A percentile compares a stretch with the other conserved stretches of the same genome.
phyloP scores from a whole-genome alignment of 352 stramenopile genomes.

The Phytophthora cryptogea region DNA sequence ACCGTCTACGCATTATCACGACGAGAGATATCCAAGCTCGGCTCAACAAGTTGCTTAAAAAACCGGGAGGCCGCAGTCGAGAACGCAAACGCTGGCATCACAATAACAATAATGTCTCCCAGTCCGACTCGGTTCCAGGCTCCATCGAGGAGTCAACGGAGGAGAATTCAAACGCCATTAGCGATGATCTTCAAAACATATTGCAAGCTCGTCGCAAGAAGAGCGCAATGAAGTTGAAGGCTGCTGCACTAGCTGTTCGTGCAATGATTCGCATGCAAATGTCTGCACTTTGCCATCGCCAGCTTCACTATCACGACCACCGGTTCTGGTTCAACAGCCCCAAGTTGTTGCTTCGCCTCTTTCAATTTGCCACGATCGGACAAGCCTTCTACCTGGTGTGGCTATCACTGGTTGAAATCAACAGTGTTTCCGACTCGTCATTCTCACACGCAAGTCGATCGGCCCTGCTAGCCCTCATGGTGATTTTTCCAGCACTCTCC shows the following conservation, averaged over 20 bases:
- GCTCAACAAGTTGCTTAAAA: conserved; percentile 32
- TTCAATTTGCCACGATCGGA: conserved; percentile 87
- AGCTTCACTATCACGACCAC: conserved; percentile 82
- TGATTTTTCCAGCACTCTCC: conserved; percentile 62
- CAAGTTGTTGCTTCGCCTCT: conserved; percentile 69
- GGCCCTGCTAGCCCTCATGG: conserved; percentile 59
- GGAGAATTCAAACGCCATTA: conserved; percentile 9
- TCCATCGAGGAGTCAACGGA: conserved; percentile 23
- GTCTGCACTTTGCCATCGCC: conserved; percentile 82
- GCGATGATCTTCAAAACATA: conserved; percentile 12
- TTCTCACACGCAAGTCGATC: conserved; percentile 16
- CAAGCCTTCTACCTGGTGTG: conserved; percentile 89
- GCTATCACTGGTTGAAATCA: conserved; percentile 77
- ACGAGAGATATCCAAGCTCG: conserved; percentile 61
- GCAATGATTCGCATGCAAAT: conserved; percentile 87
- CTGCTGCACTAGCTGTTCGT: conserved; percentile 62
- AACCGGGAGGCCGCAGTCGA: conserved; percentile 9
- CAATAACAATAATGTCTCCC: conserved; percentile 3
- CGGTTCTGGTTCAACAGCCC: conserved; percentile 87
- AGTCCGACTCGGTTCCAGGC: conserved; percentile 13
- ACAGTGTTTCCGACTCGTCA: conserved; percentile 37
- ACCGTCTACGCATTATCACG: conserved; percentile 76
- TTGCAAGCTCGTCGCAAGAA: conserved; percentile 22
- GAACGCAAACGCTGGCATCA: conserved; percentile 1
- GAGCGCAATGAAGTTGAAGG: conserved; percentile 47